Evolutionary conservation across 2,329 filamentous ascomycete species (phyloP).

Genomic region (Aureobasidium namibiae): DNA sequence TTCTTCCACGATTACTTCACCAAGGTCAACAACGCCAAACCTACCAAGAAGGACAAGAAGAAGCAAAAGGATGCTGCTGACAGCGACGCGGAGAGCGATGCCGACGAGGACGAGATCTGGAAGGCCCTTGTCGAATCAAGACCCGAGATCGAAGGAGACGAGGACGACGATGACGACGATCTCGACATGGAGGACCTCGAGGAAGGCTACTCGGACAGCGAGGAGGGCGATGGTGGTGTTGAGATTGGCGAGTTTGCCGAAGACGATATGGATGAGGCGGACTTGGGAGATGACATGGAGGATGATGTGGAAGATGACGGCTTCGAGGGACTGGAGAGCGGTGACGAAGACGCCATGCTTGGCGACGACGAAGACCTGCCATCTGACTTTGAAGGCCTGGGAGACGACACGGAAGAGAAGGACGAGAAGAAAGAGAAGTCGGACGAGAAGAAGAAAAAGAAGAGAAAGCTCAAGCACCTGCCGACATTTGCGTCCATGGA

Average conservation of each 20-base stretch:
- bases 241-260: slow-evolving; percentile 56
- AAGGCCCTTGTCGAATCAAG: slow-evolving; percentile 75
- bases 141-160: slow-evolving; percentile 63
- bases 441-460: slow-evolving; percentile 51
- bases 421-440: slow-evolving; percentile 32
- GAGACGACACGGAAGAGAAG: slow-evolving; percentile 35
- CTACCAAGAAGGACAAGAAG: slow-evolving; percentile 48
- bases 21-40: slow-evolving; percentile 48
- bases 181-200: slow-evolving; percentile 43
- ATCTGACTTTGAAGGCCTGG: slow-evolving; percentile 45
- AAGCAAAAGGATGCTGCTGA: slow-evolving; percentile 37
- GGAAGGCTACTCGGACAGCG: slow-evolving; percentile 28
- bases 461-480: slow-evolving; percentile 77
- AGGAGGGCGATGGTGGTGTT: slow-evolving; percentile 31
- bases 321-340: slow-evolving; percentile 36
- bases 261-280: slow-evolving; percentile 38
- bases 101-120: slow-evolving; percentile 69
- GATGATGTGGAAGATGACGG: slow-evolving; percentile 46
- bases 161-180: slow-evolving; percentile 55
- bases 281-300: slow-evolving; percentile 45
- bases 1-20: slow-evolving; percentile 99
- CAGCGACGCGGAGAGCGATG: slow-evolving; percentile 35
- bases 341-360: slow-evolving; percentile 33
- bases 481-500: slow-evolving; percentile 90
- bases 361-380: slow-evolving; percentile 46